These are phyloP conservation scores for Thalassiosira livingstoniorum DNA, from an alignment of 352 stramenopile species.

Conservation along the genomic window DNA sequence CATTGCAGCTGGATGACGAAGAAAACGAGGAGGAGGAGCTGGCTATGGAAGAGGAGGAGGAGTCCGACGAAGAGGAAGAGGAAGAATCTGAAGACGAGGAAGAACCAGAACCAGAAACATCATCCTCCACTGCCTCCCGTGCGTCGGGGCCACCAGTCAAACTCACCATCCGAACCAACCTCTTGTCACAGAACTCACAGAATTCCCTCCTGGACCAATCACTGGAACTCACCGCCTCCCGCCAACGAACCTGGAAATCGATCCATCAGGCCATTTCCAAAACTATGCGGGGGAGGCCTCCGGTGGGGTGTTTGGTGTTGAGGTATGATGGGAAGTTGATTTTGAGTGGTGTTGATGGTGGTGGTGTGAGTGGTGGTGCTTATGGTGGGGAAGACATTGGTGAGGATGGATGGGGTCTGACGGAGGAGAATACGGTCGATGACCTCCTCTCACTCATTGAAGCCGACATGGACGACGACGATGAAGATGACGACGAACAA, in stretches of 20 bases:
- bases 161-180: slow-evolving; percentile 25
- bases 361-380: slow-evolving; percentile 50
- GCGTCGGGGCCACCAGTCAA: slow-evolving; percentile 6
- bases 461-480: slow-evolving; percentile 22
- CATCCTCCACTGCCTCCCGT: background rate
- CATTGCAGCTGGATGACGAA: background rate
- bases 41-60: background rate
- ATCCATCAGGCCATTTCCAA: slow-evolving; percentile 69
- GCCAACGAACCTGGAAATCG: slow-evolving; percentile 54
- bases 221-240: slow-evolving; percentile 66
- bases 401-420: slow-evolving; percentile 64
- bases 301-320: slow-evolving; percentile 51
- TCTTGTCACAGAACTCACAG: slow-evolving; percentile 30
- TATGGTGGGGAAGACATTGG: slow-evolving; percentile 66
- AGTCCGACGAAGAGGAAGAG: background rate
- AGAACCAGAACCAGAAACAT: background rate
- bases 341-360: slow-evolving; percentile 33
- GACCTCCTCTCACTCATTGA: slow-evolving; percentile 27
- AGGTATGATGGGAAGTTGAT: slow-evolving; percentile 27
- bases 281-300: slow-evolving; percentile 64
- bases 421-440: background rate
- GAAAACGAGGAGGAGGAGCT: background rate
- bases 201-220: slow-evolving; percentile 71
- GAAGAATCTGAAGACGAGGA: background rate
- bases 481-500: slow-evolving; percentile 66